Base-by-base conservation (phyloP, 495 filamentous ascomycete species). In the Penicillium parvum region DNA sequence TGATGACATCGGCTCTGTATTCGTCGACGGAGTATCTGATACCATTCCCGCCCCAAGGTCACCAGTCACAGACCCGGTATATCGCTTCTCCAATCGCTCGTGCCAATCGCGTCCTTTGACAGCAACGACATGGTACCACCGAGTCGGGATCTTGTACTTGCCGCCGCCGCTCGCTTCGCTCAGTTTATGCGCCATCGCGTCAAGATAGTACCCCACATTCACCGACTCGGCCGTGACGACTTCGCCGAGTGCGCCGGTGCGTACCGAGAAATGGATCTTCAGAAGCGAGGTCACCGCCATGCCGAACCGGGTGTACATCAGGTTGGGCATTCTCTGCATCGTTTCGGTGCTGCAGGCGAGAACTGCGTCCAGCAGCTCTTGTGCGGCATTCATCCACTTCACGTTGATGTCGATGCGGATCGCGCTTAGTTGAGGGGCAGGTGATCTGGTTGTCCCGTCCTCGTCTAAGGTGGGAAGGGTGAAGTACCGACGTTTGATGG, bases 221-320 rank as follows among this genome's bases (percentile, higher is more conserved):
- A 78, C 53, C 8, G 58, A 57, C 30, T 68, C 49, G 0, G 61
- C 49, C 0, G 65, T 64, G 7, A 77, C 55, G 14, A 76, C 60
- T 32, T 69, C 57, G 3, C 75, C 69, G 6, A 79, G 53, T 0
- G 60, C 53, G 5, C 63, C 63, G 7, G 69, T 61, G 14, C 66
- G 65, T 15, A 74, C 63, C 0, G 72, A 71, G 46, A 71, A 72
- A 44, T 73, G 66, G 18, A 75, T 65, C 37, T 77, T 77, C 29
- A 75, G 52, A 7, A 79, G 58, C 3, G 71, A 68, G 21, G 73
- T 68, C 11, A 76, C 21, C 0, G 67, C 64, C 43, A 66, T 66
- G 0, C 58, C 57, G 18, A 69, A 60, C 5, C 72, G 66, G 6
- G 71, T 70, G 40, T 69, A 79, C 18, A 65, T 62, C 11, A 72